These are phyloP conservation scores for Mycena floridula DNA, from an alignment of 768 basidiomycete species.

Conservation along the genomic window DNA sequence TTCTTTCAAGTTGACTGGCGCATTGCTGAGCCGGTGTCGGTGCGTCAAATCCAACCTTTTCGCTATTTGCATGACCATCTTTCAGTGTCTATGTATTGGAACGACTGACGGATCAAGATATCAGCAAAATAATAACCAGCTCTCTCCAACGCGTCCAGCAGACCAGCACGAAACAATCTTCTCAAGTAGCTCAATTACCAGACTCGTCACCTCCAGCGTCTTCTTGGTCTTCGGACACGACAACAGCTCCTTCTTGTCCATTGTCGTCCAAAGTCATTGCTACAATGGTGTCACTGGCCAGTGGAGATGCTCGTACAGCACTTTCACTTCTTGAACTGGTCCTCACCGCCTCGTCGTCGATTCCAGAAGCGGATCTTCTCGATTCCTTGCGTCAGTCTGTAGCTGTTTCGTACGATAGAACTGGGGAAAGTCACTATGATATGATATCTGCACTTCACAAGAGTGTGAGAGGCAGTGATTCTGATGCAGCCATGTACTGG, in stretches of 20 bases:
- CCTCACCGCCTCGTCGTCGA: constrained; percentile 34
- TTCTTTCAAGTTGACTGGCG: constrained; percentile 73
- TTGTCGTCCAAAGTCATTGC: constrained; percentile 41
- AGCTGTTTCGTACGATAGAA: constrained; percentile 65
- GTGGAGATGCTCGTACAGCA: constrained; percentile 73
- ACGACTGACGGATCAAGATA: constrained; percentile 57
- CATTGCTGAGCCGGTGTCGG: constrained; percentile 74
- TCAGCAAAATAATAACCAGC: constrained; percentile 49
- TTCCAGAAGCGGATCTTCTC: constrained; percentile 45
- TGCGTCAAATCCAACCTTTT: constrained; percentile 22
- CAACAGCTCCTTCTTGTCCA: constrained; percentile 12
- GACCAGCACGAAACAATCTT: background rate
- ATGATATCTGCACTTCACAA: constrained; percentile 86
- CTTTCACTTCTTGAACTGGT: constrained; percentile 73
- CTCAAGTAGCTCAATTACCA: constrained; percentile 4
- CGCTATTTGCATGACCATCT: constrained; percentile 10
- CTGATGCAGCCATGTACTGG: constrained; percentile 82
- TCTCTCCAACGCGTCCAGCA: constrained; percentile 29
- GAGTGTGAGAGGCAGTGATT: constrained; percentile 70
- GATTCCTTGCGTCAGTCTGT: constrained; percentile 55
- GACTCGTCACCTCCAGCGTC: constrained; percentile 7
- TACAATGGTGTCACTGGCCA: constrained; percentile 46
- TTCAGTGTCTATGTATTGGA: constrained; percentile 69
- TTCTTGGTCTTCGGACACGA: background rate
- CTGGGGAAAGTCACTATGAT: constrained; percentile 72